phyloP scores from a whole-genome alignment of 805 yeast species.

The Myxozyma vanderwaltii region DNA sequence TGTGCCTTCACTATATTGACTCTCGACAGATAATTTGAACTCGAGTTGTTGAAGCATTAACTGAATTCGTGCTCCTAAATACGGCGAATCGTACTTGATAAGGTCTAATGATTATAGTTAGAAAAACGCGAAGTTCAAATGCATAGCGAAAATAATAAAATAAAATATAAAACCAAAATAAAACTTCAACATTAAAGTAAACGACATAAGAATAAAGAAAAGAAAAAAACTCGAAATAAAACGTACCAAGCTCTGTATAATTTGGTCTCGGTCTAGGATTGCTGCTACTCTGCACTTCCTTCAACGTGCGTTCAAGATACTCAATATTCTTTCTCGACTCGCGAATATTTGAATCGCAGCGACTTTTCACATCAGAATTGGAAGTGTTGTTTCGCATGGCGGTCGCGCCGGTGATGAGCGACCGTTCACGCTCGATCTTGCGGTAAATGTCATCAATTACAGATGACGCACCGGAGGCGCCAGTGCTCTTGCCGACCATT shows the following conservation, averaged over 20 bases:
- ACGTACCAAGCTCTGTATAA: constrained; percentile 33
- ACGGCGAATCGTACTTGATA: constrained; percentile 89
- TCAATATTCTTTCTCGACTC: constrained; percentile 92
- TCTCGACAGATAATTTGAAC: constrained; percentile 90
- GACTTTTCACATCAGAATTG: constrained; percentile 81
- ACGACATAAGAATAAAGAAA: background rate
- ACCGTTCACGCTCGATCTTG: constrained; percentile 85
- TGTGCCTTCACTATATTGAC: constrained; percentile 89
- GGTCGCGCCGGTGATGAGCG: constrained; percentile 85
- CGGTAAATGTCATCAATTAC: constrained; percentile 68
- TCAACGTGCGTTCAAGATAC: constrained; percentile 76
- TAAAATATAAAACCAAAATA: background rate
- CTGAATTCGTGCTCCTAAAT: constrained; percentile 90
- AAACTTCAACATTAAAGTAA: no score
- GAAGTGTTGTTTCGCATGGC: constrained; percentile 74
- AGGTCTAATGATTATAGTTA: no score
- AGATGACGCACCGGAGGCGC: constrained; percentile 39
- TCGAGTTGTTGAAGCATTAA: constrained; percentile 94
- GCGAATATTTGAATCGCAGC: constrained; percentile 84
- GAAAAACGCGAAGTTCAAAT: no score
- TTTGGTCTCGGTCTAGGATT: constrained; percentile 16
- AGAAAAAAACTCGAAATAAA: background rate
- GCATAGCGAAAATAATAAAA: no score
- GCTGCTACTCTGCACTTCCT: constrained; percentile 54
- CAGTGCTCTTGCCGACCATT: constrained; percentile 3